A percentile compares a stretch with the other conserved stretches of the same genome.
Evolutionary conservation across 495 filamentous ascomycete species (phyloP).

Genomic region (Aspergillus nidulans): DNA sequence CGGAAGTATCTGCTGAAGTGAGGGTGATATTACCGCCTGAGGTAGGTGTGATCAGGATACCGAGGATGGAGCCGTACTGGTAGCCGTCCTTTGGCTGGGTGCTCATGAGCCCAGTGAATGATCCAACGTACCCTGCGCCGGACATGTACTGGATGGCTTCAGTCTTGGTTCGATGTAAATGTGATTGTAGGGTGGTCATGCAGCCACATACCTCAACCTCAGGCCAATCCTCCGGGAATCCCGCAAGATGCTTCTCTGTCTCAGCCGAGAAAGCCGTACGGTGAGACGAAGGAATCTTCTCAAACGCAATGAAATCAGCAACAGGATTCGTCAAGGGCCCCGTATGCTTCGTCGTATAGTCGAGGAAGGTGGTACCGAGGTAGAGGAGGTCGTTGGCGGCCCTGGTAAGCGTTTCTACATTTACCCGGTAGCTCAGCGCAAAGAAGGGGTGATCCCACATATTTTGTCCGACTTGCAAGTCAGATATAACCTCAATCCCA

Average conservation of each 20-base stretch:
- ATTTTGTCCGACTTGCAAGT: conserved; percentile 50
- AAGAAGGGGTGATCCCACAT: conserved; percentile 43
- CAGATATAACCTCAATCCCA: conserved; percentile 34
- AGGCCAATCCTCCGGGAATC: conserved; percentile 53
- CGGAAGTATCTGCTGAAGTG: conserved; percentile 29
- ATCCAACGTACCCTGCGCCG: conserved; percentile 34
- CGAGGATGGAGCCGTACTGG: conserved; percentile 46
- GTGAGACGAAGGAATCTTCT: conserved; percentile 34
- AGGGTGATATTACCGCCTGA: conserved; percentile 55
- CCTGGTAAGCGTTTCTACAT: conserved; percentile 30
- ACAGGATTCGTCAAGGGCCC: conserved; percentile 44
- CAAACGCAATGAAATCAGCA: conserved; percentile 44
- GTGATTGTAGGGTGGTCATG: background rate
- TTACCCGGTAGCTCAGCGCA: conserved; percentile 33
- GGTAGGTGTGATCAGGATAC: conserved; percentile 39
- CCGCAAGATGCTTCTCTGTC: conserved; percentile 27
- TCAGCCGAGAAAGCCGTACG: conserved; percentile 18
- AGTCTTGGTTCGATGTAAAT: background rate
- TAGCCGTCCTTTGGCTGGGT: conserved; percentile 33
- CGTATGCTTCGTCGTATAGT: conserved; percentile 11
- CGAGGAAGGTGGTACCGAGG: conserved; percentile 3
- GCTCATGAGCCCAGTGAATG: conserved; percentile 39
- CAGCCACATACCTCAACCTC: conserved; percentile 42
- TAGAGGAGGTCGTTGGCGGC: conserved; percentile 17
- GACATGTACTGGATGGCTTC: conserved; percentile 27